phyloP scores from a whole-genome alignment of 805 yeast species.

The Nakazawaea sp. region DNA sequence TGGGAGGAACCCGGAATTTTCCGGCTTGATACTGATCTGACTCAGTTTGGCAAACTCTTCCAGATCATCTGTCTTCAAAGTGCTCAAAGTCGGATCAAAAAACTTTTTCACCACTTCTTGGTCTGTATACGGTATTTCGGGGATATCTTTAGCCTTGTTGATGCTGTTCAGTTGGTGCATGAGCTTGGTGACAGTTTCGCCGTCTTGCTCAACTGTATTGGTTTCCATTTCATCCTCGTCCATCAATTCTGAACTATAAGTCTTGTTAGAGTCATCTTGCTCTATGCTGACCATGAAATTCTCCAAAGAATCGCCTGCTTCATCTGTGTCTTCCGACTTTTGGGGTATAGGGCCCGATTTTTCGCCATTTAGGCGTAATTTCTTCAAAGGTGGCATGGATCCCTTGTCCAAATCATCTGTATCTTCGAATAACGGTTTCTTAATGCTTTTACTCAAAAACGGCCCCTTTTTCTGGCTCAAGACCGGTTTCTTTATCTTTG shows the following conservation, averaged over 20 bases:
- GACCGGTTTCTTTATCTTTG: neutral
- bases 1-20: constrained; percentile 54
- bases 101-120: constrained; percentile 54
- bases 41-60: constrained; percentile 48
- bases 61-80: constrained; percentile 51
- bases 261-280: constrained; percentile 10
- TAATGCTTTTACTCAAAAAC: too few species aligned
- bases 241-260: constrained; percentile 5
- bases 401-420: too few species aligned
- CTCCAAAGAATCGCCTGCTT: constrained; percentile 39
- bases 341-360: neutral
- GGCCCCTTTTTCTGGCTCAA: too few species aligned
- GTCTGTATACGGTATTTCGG: constrained; percentile 37
- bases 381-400: too few species aligned
- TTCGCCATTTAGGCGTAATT: constrained; percentile 17
- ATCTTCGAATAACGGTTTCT: too few species aligned
- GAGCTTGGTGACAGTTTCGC: constrained; percentile 26
- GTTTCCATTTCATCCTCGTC: constrained; percentile 11
- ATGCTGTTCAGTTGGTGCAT: constrained; percentile 34
- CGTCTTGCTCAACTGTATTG: too few species aligned
- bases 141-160: constrained; percentile 40
- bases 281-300: constrained; percentile 30
- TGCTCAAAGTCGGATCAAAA: constrained; percentile 49
- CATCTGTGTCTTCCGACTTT: constrained; percentile 9
- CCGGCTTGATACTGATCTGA: constrained; percentile 56